A percentile compares a stretch with the other conserved stretches of the same genome.
phyloP scores from a whole-genome alignment of 192 early-diverging fungal genomes.

The Podila horticola region DNA sequence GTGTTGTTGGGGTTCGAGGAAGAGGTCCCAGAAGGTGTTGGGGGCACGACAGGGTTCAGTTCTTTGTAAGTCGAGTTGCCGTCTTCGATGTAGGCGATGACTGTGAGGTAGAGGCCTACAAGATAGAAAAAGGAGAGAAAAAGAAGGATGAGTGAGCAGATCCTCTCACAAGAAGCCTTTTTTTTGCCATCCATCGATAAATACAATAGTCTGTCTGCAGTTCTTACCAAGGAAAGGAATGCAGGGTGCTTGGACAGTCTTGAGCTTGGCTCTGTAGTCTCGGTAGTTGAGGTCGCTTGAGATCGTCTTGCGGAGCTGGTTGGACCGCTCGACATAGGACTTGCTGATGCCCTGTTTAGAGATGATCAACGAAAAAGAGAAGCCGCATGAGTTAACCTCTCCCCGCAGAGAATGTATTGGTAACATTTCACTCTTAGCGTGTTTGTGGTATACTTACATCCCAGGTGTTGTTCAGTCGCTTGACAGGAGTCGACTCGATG shows the following conservation, averaged over 20 bases:
- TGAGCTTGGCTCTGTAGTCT: slow-evolving; percentile 33
- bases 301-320: slow-evolving; percentile 28
- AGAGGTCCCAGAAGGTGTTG: neutral
- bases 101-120: slow-evolving; percentile 27
- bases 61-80: slow-evolving; percentile 49
- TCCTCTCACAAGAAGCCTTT: too few species aligned
- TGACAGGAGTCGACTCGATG: slow-evolving; percentile 41
- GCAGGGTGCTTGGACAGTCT: slow-evolving; percentile 39
- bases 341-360: slow-evolving; percentile 30
- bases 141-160: neutral
- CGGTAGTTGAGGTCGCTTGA: slow-evolving; percentile 37
- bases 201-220: neutral
- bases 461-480: slow-evolving; percentile 45
- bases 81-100: slow-evolving; percentile 41
- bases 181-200: neutral
- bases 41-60: neutral
- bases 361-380: neutral
- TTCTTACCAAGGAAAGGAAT: slow-evolving; percentile 42
- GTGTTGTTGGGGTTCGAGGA: neutral
- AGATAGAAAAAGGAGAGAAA: neutral
- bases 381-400: neutral
- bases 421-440: too few species aligned
- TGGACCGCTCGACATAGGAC: slow-evolving; percentile 24
- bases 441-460: slow-evolving; percentile 21
- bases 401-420: too few species aligned